phyloP scores from a whole-genome alignment of 2,329 filamentous ascomycete species.

The Nannizzia gypsea region DNA sequence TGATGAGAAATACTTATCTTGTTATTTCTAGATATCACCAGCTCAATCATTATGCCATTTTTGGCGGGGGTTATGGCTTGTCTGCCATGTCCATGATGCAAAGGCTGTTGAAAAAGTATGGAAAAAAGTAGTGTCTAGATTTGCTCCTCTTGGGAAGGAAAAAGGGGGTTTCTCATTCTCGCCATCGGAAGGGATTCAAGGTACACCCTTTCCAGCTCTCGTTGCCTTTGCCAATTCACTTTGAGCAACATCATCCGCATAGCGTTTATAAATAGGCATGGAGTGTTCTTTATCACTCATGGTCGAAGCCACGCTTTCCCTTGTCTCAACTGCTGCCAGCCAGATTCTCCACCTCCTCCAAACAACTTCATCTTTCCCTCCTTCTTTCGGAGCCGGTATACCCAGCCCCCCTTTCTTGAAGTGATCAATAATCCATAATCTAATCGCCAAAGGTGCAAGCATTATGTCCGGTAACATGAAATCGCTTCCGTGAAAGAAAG shows the following conservation, averaged over 20 bases:
- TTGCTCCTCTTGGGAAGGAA: not conserved
- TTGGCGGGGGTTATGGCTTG: constrained; percentile 64
- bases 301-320: constrained; percentile 55
- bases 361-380: constrained; percentile 42
- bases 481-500: constrained; percentile 54
- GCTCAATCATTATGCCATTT: constrained; percentile 76
- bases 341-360: constrained; percentile 58
- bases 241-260: constrained; percentile 51
- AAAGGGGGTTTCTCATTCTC: no score
- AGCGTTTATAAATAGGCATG: constrained; percentile 54
- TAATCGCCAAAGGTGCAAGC: constrained; percentile 60
- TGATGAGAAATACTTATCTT: not conserved
- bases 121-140: constrained; percentile 24
- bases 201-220: constrained; percentile 48
- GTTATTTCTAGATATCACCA: constrained; percentile 59
- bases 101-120: constrained; percentile 61
- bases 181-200: not conserved
- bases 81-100: constrained; percentile 73
- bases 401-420: constrained; percentile 50
- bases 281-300: constrained; percentile 58
- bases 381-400: constrained; percentile 38
- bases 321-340: constrained; percentile 46
- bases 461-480: constrained; percentile 60
- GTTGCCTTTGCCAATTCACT: constrained; percentile 49
- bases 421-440: constrained; percentile 62